These are phyloP conservation scores for Pseudogymnoascus sp. DNA, from an alignment of 2,329 filamentous ascomycete genomes.

Conservation along the genomic window DNA sequence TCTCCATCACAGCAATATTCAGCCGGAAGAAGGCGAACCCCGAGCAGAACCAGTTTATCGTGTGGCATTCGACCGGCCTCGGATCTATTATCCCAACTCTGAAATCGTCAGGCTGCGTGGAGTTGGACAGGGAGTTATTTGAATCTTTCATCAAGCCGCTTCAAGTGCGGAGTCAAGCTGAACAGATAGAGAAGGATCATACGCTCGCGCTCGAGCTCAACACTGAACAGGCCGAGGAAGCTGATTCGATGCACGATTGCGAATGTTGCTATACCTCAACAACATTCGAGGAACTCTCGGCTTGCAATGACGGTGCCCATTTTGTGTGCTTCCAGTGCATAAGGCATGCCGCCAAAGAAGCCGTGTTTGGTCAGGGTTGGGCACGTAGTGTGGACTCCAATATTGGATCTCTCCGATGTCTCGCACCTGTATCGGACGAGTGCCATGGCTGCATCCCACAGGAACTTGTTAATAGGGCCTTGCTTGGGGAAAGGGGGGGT, in stretches of 20 bases:
- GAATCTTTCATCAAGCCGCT: conserved; percentile 49
- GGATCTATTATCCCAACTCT: conserved; percentile 53
- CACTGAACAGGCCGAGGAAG: conserved; percentile 50
- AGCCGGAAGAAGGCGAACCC: conserved; percentile 53
- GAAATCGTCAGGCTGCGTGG: conserved; percentile 56
- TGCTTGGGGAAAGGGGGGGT: conserved; percentile 62
- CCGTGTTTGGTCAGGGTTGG: conserved; percentile 91
- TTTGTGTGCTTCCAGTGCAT: conserved; percentile 78
- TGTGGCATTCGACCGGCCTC: conserved; percentile 51
- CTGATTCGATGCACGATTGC: conserved; percentile 58
- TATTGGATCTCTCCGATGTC: conserved; percentile 69
- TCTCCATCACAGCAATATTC: conserved; percentile 64
- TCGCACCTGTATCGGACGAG: conserved; percentile 64
- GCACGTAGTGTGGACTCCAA: conserved; percentile 66
- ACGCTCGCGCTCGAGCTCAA: conserved; percentile 47
- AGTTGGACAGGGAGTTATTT: conserved; percentile 56
- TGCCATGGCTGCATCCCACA: conserved; percentile 68
- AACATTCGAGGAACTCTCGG: conserved; percentile 65
- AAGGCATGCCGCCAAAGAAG: conserved; percentile 72
- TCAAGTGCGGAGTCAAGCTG: conserved; percentile 35
- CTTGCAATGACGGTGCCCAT: conserved; percentile 62
- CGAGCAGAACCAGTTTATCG: conserved; percentile 54
- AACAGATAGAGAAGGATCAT: conserved; percentile 45
- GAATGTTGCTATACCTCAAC: conserved; percentile 68
- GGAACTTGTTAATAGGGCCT: conserved; percentile 62